A percentile compares a stretch with the other conserved stretches of the same genome.
These are phyloP conservation scores for Dactylonectria macrodidyma DNA, from an alignment of 2,329 filamentous ascomycete genomes.

Conservation along the genomic window DNA sequence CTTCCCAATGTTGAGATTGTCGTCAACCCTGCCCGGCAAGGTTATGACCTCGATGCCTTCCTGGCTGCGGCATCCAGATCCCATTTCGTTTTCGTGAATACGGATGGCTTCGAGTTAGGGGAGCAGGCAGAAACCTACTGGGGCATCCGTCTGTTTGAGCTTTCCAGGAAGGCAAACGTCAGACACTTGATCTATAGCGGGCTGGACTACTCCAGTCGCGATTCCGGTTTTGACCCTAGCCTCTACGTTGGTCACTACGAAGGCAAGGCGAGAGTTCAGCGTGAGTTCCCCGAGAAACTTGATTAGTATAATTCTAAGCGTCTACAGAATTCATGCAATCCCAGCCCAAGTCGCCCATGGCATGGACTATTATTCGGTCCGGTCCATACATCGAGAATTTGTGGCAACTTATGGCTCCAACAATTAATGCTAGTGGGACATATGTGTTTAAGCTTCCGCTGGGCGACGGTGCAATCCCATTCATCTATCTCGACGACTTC, in stretches of 20 bases:
- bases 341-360: neutral
- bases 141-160: constrained; percentile 8
- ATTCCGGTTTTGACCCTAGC: constrained; percentile 3
- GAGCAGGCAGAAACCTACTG: constrained; percentile 13
- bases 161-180: constrained; percentile 2
- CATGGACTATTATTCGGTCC: neutral
- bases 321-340: neutral
- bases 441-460: constrained; percentile 3
- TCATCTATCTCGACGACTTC: constrained; percentile 12
- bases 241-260: constrained; percentile 18
- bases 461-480: constrained; percentile 8
- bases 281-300: constrained; percentile 2
- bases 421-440: neutral
- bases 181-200: constrained; percentile 13
- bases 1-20: constrained; percentile 17
- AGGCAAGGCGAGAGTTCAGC: constrained; percentile 18
- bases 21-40: neutral
- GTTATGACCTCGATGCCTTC: constrained; percentile 14
- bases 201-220: constrained; percentile 1
- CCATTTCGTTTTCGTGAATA: constrained; percentile 4
- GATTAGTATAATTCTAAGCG: neutral
- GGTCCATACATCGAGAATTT: neutral
- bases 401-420: constrained; percentile 9
- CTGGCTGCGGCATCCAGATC: constrained; percentile 1
- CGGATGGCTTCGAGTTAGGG: constrained; percentile 8